Conservation (phyloP, 2,329 filamentous ascomycete genomes). For the Aspergillus sp. region DNA sequence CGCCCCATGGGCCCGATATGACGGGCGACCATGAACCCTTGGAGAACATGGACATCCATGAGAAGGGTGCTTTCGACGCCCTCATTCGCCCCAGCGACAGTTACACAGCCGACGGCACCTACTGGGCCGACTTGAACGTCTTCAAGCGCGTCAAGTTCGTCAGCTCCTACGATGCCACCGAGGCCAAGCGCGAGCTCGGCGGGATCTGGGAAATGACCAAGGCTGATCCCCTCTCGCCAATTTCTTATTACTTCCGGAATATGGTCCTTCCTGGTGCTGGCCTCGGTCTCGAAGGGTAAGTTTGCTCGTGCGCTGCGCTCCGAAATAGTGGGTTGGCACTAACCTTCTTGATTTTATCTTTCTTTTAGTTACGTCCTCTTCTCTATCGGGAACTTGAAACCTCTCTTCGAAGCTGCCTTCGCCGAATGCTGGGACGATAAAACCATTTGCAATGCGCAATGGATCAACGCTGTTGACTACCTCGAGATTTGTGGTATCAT, state of each 20-base stretch:
- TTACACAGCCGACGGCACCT: conserved; percentile 77
- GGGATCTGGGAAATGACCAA: conserved; percentile 78
- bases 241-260: conserved; percentile 86
- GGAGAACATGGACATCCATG: conserved; percentile 56
- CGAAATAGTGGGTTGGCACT: background rate
- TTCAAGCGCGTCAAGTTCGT: conserved; percentile 73
- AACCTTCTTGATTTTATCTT: background rate
- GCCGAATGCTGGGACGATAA: conserved; percentile 71
- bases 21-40: conserved; percentile 44
- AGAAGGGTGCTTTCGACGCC: conserved; percentile 69
- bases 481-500: conserved; percentile 95
- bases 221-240: conserved; percentile 76
- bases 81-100: conserved; percentile 86
- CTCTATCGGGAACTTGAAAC: conserved; percentile 89
- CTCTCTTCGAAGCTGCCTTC: conserved; percentile 76
- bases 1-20: conserved; percentile 51
- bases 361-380: conserved; percentile 78
- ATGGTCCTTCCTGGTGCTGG: conserved; percentile 91
- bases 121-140: conserved; percentile 87
- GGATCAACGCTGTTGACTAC: conserved; percentile 83
- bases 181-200: conserved; percentile 66
- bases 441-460: conserved; percentile 71
- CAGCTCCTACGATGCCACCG: conserved; percentile 67
- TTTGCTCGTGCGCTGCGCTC: conserved; percentile 6
- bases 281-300: conserved; percentile 78